These are phyloP conservation scores for Dendrocalamus sinicus DNA, from an alignment of 176 grass and related monocot species.

Conservation along the genomic window DNA sequence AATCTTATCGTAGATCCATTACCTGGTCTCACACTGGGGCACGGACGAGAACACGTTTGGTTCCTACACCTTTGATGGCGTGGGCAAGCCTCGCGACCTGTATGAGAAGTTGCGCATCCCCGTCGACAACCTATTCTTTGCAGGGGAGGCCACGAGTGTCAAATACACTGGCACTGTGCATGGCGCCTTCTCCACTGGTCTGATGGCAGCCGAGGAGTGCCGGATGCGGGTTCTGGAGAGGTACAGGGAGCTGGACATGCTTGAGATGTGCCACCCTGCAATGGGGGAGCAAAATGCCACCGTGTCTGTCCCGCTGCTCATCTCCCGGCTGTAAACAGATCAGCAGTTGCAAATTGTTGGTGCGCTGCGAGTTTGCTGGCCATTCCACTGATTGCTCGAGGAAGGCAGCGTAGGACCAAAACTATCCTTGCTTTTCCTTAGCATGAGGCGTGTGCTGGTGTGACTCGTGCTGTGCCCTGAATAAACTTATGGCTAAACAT, in stretches of 20 bases:
- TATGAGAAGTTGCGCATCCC: slow-evolving; percentile 90
- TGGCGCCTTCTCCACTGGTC: slow-evolving; percentile 84
- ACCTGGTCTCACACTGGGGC: slow-evolving; percentile 92
- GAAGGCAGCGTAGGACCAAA: slow-evolving; percentile 39
- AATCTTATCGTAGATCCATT: slow-evolving; percentile 71
- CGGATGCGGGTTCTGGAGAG: slow-evolving; percentile 86
- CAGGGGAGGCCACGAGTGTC: slow-evolving; percentile 87
- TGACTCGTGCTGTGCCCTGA: slow-evolving; percentile 25
- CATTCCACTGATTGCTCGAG: slow-evolving; percentile 61
- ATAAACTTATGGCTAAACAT: slow-evolving; percentile 12
- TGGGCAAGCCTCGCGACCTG: slow-evolving; percentile 69
- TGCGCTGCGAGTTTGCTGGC: background rate
- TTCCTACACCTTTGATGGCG: slow-evolving; percentile 92
- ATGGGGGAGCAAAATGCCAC: slow-evolving; percentile 70
- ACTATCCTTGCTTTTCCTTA: slow-evolving; percentile 34
- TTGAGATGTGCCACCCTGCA: slow-evolving; percentile 75
- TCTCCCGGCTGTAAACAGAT: slow-evolving; percentile 71
- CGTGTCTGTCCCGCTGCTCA: slow-evolving; percentile 81
- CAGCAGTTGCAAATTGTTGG: background rate
- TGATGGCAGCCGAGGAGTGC: slow-evolving; percentile 92
- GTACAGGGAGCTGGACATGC: slow-evolving; percentile 70
- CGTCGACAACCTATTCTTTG: slow-evolving; percentile 96
- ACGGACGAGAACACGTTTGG: slow-evolving; percentile 85
- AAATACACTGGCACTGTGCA: slow-evolving; percentile 95
- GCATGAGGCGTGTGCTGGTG: slow-evolving; percentile 57